Conservation (phyloP, 75 land plant species). For the Pinus taeda region DNA sequence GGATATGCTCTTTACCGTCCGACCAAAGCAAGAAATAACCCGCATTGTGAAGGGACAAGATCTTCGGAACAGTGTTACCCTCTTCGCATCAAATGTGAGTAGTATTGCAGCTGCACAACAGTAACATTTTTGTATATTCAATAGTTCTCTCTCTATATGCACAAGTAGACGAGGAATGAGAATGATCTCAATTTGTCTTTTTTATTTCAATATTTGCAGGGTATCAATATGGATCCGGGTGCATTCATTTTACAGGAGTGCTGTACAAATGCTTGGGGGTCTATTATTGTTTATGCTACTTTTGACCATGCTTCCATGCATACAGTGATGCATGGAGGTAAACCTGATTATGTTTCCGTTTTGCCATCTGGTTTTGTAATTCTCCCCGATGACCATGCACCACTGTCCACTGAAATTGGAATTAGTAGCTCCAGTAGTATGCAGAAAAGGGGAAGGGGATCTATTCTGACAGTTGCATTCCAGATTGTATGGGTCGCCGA, state of each 20-base stretch:
- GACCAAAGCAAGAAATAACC: conserved; percentile 77
- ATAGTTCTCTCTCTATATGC: too few relatives aligned
- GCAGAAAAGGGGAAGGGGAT: conserved; percentile 8
- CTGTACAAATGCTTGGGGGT: conserved; percentile 12
- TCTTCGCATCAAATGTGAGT: conserved; percentile 65
- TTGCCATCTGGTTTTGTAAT: conserved; percentile 83
- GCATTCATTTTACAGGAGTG: conserved; percentile 18
- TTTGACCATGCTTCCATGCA: conserved; percentile 74
- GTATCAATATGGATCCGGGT: too few relatives aligned
- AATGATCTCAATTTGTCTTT: too few relatives aligned
- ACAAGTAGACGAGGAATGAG: too few relatives aligned
- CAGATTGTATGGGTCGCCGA: not conserved
- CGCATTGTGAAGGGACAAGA: conserved; percentile 79
- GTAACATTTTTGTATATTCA: too few relatives aligned
- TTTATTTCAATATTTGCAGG: too few relatives aligned
- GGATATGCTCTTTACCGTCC: conserved; percentile 72
- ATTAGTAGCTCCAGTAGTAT: too few relatives aligned
- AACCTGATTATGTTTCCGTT: conserved; percentile 52
- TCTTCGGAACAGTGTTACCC: conserved; percentile 70
- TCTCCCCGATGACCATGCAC: too few relatives aligned
- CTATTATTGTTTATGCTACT: conserved; percentile 41
- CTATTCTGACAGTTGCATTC: conserved; percentile 29
- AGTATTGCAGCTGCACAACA: not conserved
- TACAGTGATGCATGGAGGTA: conserved; percentile 70
- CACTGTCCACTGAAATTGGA: too few relatives aligned